Evolutionary conservation across 2,329 filamentous ascomycete species (phyloP).

Genomic region (Aspergillus fumigatus): DNA sequence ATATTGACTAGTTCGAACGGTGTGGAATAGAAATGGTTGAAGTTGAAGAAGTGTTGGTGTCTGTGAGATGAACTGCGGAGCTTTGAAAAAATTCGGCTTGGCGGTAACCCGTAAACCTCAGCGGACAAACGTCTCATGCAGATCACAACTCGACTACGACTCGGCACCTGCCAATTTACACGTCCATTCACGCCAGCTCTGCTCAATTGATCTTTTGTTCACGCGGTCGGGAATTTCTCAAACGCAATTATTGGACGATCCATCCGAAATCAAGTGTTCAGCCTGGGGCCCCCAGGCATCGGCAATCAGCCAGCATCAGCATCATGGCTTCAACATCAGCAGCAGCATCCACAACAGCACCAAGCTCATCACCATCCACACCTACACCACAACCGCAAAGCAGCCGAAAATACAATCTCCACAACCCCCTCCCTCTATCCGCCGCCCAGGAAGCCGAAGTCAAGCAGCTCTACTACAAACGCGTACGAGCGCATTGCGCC

Average conservation of each 20-base stretch:
- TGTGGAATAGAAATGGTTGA: not conserved
- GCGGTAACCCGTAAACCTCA: not conserved
- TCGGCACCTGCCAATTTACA: not conserved
- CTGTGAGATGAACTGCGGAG: not conserved
- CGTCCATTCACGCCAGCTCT: not conserved
- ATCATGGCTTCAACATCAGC: slow-evolving; percentile 13
- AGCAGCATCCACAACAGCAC: slow-evolving; percentile 19
- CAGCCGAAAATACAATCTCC: slow-evolving; percentile 38
- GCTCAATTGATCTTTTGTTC: not conserved
- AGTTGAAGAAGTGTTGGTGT: not conserved
- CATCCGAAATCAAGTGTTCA: no score
- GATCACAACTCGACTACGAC: no score
- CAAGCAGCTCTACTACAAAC: slow-evolving; percentile 72
- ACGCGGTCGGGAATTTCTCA: not conserved
- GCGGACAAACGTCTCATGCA: not conserved
- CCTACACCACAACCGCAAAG: slow-evolving; percentile 14
- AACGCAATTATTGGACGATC: no score
- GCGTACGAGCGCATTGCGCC: slow-evolving; percentile 70
- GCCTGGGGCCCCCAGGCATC: not conserved
- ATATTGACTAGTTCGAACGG: not conserved
- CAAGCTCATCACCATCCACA: slow-evolving; percentile 13
- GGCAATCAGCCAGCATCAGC: slow-evolving; percentile 11
- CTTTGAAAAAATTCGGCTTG: not conserved
- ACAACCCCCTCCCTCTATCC: slow-evolving; percentile 79
- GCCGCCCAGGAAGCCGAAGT: slow-evolving; percentile 78